Conservation (phyloP, 331 rosid species). For the Quercus tomentella region DNA sequence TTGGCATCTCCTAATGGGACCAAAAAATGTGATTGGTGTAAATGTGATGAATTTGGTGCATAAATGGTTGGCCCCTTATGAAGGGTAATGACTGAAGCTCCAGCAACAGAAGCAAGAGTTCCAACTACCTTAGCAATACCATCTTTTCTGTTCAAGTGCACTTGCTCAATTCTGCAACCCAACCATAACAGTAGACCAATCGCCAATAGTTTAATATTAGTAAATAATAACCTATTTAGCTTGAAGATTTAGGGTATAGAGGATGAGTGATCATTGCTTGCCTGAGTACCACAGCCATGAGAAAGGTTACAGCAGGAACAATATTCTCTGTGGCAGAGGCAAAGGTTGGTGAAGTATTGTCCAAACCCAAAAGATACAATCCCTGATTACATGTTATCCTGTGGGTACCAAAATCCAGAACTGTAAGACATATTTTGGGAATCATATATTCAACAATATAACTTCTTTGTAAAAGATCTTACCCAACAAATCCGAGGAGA, state of each 20-base stretch:
- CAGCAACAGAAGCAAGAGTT: constrained; percentile 69
- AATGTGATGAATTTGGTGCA: constrained; percentile 27
- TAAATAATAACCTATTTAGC: no score
- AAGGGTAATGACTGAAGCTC: constrained; percentile 64
- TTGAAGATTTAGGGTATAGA: not conserved
- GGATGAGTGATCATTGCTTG: constrained; percentile 17
- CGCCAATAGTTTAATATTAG: not conserved
- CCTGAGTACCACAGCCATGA: constrained; percentile 63
- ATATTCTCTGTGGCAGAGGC: constrained; percentile 67
- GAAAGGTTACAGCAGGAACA: constrained; percentile 80
- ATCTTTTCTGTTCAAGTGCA: constrained; percentile 40
- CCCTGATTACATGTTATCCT: constrained; percentile 80
- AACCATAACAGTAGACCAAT: constrained; percentile 4
- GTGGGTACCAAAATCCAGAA: constrained; percentile 4
- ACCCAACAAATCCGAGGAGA: constrained; percentile 82
- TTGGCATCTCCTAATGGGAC: constrained; percentile 33
- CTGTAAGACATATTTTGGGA: not conserved
- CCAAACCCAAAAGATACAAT: constrained; percentile 66
- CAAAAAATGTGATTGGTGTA: constrained; percentile 13
- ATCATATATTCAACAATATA: not conserved
- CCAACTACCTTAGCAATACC: constrained; percentile 75
- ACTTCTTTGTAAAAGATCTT: constrained; percentile 1
- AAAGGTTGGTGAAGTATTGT: constrained; percentile 69
- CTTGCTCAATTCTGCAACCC: constrained; percentile 52
- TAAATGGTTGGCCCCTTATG: constrained; percentile 72